Evolutionary conservation across 495 filamentous ascomycete species (phyloP).

Genomic region (Hypoxylon perforatum): DNA sequence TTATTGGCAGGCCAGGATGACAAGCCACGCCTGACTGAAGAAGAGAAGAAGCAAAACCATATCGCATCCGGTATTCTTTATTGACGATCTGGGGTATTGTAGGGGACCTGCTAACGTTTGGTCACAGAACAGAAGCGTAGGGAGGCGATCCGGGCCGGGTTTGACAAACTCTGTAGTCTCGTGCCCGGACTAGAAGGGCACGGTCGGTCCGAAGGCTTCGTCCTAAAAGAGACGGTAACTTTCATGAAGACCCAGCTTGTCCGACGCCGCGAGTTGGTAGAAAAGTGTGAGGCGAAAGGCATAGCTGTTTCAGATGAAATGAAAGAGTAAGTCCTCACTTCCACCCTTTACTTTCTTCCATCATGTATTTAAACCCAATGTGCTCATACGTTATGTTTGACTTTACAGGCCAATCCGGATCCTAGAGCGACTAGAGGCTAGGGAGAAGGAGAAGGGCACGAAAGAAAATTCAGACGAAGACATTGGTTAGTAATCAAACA

Average conservation of each 20-base stretch:
- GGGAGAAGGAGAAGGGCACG: conserved; percentile 29
- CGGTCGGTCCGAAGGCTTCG: conserved; percentile 84
- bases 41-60: conserved; percentile 92
- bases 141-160: conserved; percentile 85
- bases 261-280: conserved; percentile 70
- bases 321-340: conserved; percentile 37
- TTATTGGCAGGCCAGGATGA: conserved; percentile 51
- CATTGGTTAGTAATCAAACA: conserved; percentile 18
- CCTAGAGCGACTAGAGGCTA: conserved; percentile 35
- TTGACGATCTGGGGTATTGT: background rate
- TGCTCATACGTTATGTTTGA: conserved; percentile 14
- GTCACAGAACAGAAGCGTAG: conserved; percentile 83
- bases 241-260: conserved; percentile 74
- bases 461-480: conserved; percentile 24
- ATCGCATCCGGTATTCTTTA: conserved; percentile 71
- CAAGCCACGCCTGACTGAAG: conserved; percentile 81
- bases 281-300: conserved; percentile 69
- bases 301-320: conserved; percentile 58
- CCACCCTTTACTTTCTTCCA: background rate
- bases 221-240: conserved; percentile 79
- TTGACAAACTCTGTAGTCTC: conserved; percentile 82
- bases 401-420: conserved; percentile 29
- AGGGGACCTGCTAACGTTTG: background rate
- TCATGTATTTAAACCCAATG: background rate
- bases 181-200: conserved; percentile 87